These are phyloP conservation scores for Teratosphaeria gauchensis DNA, from an alignment of 2,329 filamentous ascomycete species.

Conservation along the genomic window DNA sequence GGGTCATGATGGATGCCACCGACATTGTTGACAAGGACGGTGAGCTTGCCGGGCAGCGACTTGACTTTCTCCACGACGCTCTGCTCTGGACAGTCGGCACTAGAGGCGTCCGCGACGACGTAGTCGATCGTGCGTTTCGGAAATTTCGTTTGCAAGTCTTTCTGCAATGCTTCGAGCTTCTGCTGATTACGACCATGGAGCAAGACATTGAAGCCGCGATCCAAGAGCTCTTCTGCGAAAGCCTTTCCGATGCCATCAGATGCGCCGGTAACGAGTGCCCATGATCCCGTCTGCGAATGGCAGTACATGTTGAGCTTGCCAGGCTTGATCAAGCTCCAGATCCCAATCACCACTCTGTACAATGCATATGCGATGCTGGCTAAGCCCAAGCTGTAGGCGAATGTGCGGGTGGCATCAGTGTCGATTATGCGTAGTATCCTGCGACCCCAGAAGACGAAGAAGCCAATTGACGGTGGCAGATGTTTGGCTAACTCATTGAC, in stretches of 20 bases:
- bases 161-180: slow-evolving; percentile 39
- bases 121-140: slow-evolving; percentile 32
- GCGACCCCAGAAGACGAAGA: background rate
- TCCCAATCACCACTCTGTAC: background rate
- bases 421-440: background rate
- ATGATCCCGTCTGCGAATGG: slow-evolving; percentile 8
- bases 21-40: slow-evolving; percentile 49
- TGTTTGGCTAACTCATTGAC: background rate
- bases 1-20: slow-evolving; percentile 32
- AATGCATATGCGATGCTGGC: background rate
- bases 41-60: slow-evolving; percentile 34
- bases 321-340: slow-evolving; percentile 5
- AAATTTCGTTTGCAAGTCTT: slow-evolving; percentile 30
- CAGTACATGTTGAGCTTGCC: slow-evolving; percentile 6
- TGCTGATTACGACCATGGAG: slow-evolving; percentile 46
- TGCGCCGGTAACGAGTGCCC: slow-evolving; percentile 36
- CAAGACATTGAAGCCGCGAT: slow-evolving; percentile 46
- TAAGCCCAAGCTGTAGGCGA: background rate
- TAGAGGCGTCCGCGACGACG: slow-evolving; percentile 37
- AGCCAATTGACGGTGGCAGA: background rate
- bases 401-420: background rate
- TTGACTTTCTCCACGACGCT: slow-evolving; percentile 9
- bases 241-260: slow-evolving; percentile 47
- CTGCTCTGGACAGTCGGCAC: slow-evolving; percentile 3
- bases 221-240: slow-evolving; percentile 43